Percentiles rank a stretch among this genome's conserved stretches.
These are phyloP conservation scores for Stevia rebaudiana DNA, from an alignment of 140 eudicot species.

Conservation along the genomic window DNA sequence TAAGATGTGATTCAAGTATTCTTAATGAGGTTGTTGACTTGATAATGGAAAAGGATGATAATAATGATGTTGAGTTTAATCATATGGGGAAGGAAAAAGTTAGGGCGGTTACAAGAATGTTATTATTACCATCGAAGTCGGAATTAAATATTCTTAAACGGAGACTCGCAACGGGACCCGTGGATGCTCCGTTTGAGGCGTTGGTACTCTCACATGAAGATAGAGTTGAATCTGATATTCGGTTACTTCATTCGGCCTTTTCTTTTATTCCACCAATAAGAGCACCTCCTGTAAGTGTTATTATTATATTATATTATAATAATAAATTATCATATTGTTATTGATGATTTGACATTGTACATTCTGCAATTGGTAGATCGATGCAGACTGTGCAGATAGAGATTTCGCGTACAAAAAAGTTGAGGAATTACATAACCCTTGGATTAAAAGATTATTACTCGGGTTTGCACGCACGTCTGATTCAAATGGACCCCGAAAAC, in stretches of 20 bases:
- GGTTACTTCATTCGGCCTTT: slow-evolving; percentile 75
- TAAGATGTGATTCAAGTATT: slow-evolving; percentile 39
- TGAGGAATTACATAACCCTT: slow-evolving; percentile 83
- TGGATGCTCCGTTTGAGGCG: slow-evolving; percentile 73
- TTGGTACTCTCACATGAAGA: slow-evolving; percentile 67
- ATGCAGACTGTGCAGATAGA: slow-evolving; percentile 72
- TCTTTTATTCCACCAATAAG: slow-evolving; percentile 81
- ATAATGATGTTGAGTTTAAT: slow-evolving; percentile 32
- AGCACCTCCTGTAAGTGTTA: slow-evolving; percentile 84
- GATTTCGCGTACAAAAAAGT: slow-evolving; percentile 63
- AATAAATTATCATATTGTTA: neutral
- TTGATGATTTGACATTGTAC: slow-evolving; percentile 6
- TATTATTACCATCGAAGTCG: slow-evolving; percentile 64
- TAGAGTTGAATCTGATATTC: slow-evolving; percentile 60
- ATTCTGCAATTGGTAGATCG: slow-evolving; percentile 47
- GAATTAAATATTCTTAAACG: slow-evolving; percentile 37
- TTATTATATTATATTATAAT: neutral
- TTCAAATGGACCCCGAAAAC: slow-evolving; percentile 74
- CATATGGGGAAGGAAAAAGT: slow-evolving; percentile 59
- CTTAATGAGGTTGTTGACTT: slow-evolving; percentile 50
- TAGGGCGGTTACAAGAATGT: slow-evolving; percentile 77
- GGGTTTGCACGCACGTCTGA: slow-evolving; percentile 96
- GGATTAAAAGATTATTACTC: slow-evolving; percentile 78
- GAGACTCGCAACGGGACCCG: slow-evolving; percentile 62
- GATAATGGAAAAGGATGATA: slow-evolving; percentile 42